phyloP scores from a whole-genome alignment of 768 basidiomycete genomes.

The Tricholoma saponaceum region DNA sequence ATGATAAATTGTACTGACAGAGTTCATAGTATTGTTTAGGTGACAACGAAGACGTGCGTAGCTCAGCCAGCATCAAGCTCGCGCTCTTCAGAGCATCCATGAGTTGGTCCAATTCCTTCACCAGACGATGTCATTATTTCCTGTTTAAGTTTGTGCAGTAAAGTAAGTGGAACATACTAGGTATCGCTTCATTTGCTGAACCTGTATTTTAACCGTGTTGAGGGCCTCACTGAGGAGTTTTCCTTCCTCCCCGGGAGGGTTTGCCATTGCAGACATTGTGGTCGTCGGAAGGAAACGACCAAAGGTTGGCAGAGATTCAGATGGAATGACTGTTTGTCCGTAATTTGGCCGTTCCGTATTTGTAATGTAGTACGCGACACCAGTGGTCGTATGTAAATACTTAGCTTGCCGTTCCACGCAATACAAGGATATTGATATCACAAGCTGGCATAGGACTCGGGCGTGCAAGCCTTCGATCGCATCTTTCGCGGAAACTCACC shows the following conservation, averaged over 20 bases:
- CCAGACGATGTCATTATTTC: conserved; percentile 1
- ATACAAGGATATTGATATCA: too few relatives aligned
- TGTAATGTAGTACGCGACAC: too few relatives aligned
- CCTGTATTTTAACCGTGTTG: conserved; percentile 85
- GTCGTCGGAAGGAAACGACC: background rate
- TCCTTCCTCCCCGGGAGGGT: conserved; percentile 63
- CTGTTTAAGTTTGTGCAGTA: background rate
- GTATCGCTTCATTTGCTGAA: conserved; percentile 92
- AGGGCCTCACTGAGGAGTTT: conserved; percentile 83
- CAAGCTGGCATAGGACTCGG: too few relatives aligned
- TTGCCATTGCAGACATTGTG: conserved; percentile 21
- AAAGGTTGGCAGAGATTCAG: background rate
- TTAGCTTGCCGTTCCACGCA: too few relatives aligned
- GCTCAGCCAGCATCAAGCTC: conserved; percentile 94
- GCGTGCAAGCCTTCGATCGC: too few relatives aligned
- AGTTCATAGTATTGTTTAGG: conserved; percentile 99
- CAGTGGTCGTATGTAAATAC: too few relatives aligned
- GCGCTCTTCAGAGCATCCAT: conserved; percentile 99
- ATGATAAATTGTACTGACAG: conserved; percentile 47
- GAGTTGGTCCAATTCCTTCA: conserved; percentile 88
- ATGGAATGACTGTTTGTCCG: background rate
- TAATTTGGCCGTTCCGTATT: conserved; percentile 1
- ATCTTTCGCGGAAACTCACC: too few relatives aligned
- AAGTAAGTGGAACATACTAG: conserved; percentile 49
- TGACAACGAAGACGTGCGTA: conserved; percentile 88